phyloP scores from a whole-genome alignment of 345 rosid genomes.

The Lumnitzera racemosa region DNA sequence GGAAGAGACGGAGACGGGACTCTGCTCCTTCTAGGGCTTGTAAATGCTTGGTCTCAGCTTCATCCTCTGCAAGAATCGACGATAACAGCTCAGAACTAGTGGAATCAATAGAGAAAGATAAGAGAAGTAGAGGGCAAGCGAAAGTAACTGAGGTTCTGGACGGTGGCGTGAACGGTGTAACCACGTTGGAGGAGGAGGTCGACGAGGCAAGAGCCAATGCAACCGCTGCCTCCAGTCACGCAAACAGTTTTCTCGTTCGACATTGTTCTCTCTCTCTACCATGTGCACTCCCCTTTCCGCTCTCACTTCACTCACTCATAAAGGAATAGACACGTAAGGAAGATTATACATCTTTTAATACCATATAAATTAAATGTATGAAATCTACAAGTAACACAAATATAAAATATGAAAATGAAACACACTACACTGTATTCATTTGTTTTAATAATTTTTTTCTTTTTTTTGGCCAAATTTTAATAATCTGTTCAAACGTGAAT shows the following conservation, averaged over 20 bases:
- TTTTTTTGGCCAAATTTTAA: no score
- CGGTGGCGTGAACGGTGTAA: constrained; percentile 83
- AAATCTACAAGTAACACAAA: no score
- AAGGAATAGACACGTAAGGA: no score
- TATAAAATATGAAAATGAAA: no score
- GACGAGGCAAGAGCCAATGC: constrained; percentile 88
- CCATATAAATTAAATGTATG: no score
- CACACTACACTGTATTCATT: no score
- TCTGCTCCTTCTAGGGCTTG: constrained; percentile 69
- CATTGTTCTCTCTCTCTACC: constrained; percentile 14
- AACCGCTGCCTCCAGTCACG: constrained; percentile 93
- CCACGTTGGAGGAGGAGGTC: constrained; percentile 69
- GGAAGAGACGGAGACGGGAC: constrained; percentile 71
- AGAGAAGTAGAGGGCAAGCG: neutral
- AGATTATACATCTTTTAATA: no score
- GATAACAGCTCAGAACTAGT: neutral
- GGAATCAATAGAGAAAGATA: neutral
- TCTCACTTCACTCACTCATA: neutral
- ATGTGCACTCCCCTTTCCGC: neutral
- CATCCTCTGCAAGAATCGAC: constrained; percentile 33
- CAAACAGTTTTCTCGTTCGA: constrained; percentile 45
- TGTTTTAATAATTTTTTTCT: no score
- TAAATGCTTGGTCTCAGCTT: constrained; percentile 66
- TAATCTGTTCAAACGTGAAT: no score
- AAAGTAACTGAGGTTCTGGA: constrained; percentile 52